Conservation (phyloP, 2,329 filamentous ascomycete species). For the Dothideomycetes sp. region DNA sequence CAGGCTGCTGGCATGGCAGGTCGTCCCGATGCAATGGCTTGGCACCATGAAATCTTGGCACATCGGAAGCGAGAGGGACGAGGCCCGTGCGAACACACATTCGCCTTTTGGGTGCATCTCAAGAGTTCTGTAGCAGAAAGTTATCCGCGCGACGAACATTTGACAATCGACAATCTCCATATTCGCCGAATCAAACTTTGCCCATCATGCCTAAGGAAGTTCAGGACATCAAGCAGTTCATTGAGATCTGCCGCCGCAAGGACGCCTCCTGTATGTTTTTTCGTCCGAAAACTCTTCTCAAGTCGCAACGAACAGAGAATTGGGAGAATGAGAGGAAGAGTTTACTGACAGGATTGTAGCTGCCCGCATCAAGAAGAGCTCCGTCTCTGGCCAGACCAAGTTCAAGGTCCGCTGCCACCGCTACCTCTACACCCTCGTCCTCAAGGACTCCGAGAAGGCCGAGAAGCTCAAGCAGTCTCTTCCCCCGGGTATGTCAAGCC, state of each 20-base stretch:
- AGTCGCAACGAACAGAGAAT: neutral
- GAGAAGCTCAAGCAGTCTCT: conserved; percentile 99
- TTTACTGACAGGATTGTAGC: conserved; percentile 22
- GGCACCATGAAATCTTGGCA: neutral
- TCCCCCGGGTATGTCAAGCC: conserved; percentile 67
- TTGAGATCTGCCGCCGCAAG: conserved; percentile 99
- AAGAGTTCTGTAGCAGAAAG: too few species aligned
- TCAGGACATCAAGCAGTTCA: conserved; percentile 99
- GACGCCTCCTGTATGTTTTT: conserved; percentile 89
- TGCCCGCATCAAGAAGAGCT: conserved; percentile 69
- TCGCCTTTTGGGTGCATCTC: neutral
- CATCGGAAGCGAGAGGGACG: neutral
- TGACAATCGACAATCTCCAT: neutral
- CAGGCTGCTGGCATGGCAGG: too few species aligned
- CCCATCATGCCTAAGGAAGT: conserved; percentile 96
- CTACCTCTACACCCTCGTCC: conserved; percentile 94
- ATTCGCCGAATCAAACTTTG: conserved; percentile 19
- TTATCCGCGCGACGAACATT: neutral
- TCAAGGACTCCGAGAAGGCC: conserved; percentile 98
- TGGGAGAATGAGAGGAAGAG: neutral
- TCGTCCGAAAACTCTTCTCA: neutral
- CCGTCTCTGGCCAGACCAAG: conserved; percentile 86
- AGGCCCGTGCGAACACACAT: neutral
- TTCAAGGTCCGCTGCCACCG: conserved; percentile 99
- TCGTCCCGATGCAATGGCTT: too few species aligned